These are phyloP conservation scores for Echinosphaeria canescens DNA, from an alignment of 2,329 filamentous ascomycete species.

Conservation along the genomic window DNA sequence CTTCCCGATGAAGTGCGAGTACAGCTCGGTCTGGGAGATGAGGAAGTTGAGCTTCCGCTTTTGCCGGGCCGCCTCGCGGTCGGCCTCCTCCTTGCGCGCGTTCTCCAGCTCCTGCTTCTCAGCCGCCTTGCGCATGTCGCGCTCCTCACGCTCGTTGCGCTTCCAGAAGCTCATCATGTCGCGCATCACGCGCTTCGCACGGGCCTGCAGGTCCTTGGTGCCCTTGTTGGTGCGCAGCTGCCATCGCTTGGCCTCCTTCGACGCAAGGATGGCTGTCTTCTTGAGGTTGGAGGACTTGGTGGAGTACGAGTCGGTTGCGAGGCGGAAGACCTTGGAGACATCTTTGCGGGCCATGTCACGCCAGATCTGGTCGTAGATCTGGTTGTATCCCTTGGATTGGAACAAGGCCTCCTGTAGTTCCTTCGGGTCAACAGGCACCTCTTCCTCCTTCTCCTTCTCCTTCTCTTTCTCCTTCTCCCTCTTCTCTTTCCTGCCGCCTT, in stretches of 20 bases:
- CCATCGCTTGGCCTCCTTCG: slow-evolving; percentile 95
- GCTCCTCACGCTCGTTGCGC: slow-evolving; percentile 91
- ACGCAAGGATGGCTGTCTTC: slow-evolving; percentile 90
- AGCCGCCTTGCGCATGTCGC: slow-evolving; percentile 79
- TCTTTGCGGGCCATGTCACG: slow-evolving; percentile 87
- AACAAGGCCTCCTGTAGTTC: slow-evolving; percentile 40
- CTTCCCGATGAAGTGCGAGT: slow-evolving; percentile 98
- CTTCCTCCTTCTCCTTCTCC: slow-evolving; percentile 17
- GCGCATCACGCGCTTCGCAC: slow-evolving; percentile 94
- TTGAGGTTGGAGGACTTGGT: slow-evolving; percentile 90
- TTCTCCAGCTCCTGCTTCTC: slow-evolving; percentile 94
- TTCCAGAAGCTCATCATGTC: slow-evolving; percentile 99
- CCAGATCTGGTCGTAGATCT: slow-evolving; percentile 96
- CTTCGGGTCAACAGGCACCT: slow-evolving; percentile 21
- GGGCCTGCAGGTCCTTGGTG: slow-evolving; percentile 89
- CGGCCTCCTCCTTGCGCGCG: slow-evolving; percentile 88
- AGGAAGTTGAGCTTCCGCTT: slow-evolving; percentile 99
- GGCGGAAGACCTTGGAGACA: slow-evolving; percentile 75
- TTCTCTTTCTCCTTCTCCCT: slow-evolving; percentile 24
- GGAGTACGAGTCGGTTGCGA: slow-evolving; percentile 67
- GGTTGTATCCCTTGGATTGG: slow-evolving; percentile 82
- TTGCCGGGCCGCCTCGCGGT: slow-evolving; percentile 90
- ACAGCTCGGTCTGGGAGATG: slow-evolving; percentile 95
- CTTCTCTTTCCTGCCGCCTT: neutral
- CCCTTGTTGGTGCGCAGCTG: slow-evolving; percentile 97